Evolutionary conservation across 2,329 filamentous ascomycete genomes (phyloP).

Genomic region (Venturia asperata): DNA sequence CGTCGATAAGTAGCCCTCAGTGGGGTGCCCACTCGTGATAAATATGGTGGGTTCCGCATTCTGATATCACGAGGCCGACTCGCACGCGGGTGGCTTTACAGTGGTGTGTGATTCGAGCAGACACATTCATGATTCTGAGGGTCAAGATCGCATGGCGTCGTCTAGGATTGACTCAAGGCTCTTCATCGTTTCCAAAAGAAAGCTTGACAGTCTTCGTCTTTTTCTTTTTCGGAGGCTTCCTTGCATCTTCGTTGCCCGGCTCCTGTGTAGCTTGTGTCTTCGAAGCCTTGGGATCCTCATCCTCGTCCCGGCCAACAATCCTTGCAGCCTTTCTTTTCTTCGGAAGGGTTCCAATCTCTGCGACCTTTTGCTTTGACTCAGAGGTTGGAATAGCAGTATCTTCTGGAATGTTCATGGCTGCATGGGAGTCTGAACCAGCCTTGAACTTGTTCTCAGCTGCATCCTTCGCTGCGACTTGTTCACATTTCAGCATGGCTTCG

Average conservation of each 20-base stretch:
- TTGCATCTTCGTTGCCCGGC: constrained; percentile 3
- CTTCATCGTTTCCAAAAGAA: constrained; percentile 21
- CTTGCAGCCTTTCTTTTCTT: constrained; percentile 35
- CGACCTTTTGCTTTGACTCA: constrained; percentile 24
- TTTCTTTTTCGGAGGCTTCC: constrained; percentile 20
- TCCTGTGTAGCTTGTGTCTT: constrained; percentile 30
- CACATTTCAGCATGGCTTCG: constrained; percentile 33
- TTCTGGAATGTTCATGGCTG: not conserved
- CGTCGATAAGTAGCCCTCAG: no score
- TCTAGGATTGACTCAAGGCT: constrained; percentile 2
- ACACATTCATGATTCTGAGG: no score
- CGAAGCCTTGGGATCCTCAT: constrained; percentile 25
- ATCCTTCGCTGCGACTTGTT: constrained; percentile 18
- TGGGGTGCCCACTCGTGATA: no score
- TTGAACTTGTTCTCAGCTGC: constrained; percentile 19
- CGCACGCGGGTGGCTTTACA: not conserved
- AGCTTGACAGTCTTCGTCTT: constrained; percentile 21
- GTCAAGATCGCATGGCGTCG: no score
- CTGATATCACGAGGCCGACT: not conserved
- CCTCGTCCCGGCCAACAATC: constrained; percentile 29
- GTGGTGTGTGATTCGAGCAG: not conserved
- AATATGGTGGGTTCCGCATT: not conserved
- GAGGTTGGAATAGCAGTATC: not conserved
- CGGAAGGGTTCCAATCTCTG: constrained; percentile 28
- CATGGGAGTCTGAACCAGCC: constrained; percentile 11